Conservation (phyloP, 208 protist genomes). For the Tritrichomonas foetus region DNA sequence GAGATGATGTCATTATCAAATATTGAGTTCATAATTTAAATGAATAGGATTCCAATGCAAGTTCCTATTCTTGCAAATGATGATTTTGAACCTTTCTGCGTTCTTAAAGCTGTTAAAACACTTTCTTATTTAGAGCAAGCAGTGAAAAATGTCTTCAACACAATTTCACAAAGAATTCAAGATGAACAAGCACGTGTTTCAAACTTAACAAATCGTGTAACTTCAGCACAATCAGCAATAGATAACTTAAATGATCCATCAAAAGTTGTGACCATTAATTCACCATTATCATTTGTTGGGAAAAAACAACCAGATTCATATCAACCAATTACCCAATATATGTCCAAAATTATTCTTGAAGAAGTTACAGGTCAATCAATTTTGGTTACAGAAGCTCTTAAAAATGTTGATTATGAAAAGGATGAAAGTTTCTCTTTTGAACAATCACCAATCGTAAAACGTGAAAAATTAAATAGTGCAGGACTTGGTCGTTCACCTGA, state of each 20-base stretch:
- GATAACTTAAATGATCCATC: background rate
- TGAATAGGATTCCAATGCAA: background rate
- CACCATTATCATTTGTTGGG: background rate
- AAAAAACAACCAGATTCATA: background rate
- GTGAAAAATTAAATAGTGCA: background rate
- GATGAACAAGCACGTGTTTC: background rate
- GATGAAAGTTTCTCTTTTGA: background rate
- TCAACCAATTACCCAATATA: background rate
- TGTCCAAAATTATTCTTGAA: background rate
- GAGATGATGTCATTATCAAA: no score
- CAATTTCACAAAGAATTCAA: background rate
- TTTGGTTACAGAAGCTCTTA: background rate
- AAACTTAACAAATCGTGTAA: background rate
- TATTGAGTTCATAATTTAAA: no score
- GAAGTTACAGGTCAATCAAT: background rate
- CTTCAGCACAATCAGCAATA: background rate
- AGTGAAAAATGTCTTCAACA: background rate
- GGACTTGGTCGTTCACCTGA: background rate
- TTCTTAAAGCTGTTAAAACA: background rate
- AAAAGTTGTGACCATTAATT: background rate
- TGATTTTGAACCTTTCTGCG: slow-evolving; percentile 1
- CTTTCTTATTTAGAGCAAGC: background rate
- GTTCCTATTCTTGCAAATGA: background rate
- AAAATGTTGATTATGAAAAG: background rate
- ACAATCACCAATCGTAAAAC: background rate